A percentile compares a stretch with the other conserved stretches of the same genome.
Conservation (phyloP, 768 basidiomycete species). For the Pisolithus tinctorius region DNA sequence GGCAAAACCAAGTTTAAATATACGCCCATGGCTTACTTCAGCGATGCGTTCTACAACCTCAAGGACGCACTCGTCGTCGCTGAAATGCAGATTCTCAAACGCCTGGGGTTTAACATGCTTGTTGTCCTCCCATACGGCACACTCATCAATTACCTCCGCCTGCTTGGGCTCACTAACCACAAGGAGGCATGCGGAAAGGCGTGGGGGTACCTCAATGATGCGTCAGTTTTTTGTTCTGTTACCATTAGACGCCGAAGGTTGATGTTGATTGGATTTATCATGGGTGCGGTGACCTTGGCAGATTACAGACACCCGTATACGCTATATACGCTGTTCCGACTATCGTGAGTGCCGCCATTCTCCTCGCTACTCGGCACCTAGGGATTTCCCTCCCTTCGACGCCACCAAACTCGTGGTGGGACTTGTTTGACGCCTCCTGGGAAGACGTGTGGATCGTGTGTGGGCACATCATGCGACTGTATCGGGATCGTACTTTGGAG, state of each 20-base stretch:
- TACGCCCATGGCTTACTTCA: conserved; percentile 84
- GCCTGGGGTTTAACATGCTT: conserved; percentile 91
- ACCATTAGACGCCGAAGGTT: neutral
- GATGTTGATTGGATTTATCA: conserved; percentile 2
- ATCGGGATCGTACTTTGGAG: conserved; percentile 43
- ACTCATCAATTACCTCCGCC: conserved; percentile 87
- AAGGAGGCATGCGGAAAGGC: conserved; percentile 66
- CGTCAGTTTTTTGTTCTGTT: conserved; percentile 46
- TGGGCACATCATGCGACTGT: conserved; percentile 81
- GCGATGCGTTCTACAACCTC: conserved; percentile 84
- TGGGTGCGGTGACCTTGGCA: conserved; percentile 22
- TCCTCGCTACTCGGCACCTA: conserved; percentile 71
- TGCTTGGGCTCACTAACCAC: conserved; percentile 78
- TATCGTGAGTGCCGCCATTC: conserved; percentile 85
- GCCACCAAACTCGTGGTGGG: conserved; percentile 82
- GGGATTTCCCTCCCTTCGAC: conserved; percentile 66
- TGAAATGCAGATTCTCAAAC: conserved; percentile 97
- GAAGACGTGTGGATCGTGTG: conserved; percentile 84
- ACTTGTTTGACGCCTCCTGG: conserved; percentile 86
- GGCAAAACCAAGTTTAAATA: conserved; percentile 49
- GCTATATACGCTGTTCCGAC: conserved; percentile 84
- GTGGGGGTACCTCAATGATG: conserved; percentile 96
- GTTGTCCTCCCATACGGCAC: conserved; percentile 92
- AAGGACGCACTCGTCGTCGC: conserved; percentile 91
- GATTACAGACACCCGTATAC: conserved; percentile 90